Base-by-base conservation (phyloP, 169 alveolate species). In the Plasmodium cynomolgi region DNA sequence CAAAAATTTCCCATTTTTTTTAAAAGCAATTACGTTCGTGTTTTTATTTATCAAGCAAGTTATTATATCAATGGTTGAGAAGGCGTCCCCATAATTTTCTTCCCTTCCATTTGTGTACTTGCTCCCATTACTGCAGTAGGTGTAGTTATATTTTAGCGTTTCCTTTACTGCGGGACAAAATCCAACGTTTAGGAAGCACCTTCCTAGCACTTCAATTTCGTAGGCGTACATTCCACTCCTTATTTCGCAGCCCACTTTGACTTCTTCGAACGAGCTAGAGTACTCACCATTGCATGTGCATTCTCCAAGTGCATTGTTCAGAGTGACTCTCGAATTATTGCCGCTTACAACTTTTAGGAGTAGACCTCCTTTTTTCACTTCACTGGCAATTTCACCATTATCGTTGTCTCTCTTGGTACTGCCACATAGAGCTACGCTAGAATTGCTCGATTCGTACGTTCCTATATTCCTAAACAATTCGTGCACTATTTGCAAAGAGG, bases 401-500 rank as follows among this genome's bases (percentile, higher is more conserved):
- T 34, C 31, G 1, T 6, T 79, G 15, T 88, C 81, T 39, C 26
- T 47, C 31, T 6, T 34, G 9, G n/a, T 50, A 1, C 8, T 79
- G n/a, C 41, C 71, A 23, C 23, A 34, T 20, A 13, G 8, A 33
- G 44, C 56, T 44, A 26, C 23, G 41, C 44, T 50, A 20, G 37
- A 20, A 50, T 15, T 34, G 9, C 41, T 79, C 37, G 29, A 50
- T 17, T 84, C 93, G 73, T 72, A 88, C 23, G 82, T 79, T 4
- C 94, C 94, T 34, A 88, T 88, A 58, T 88, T 88, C 54, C 94
- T 79, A 71, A 79, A 79, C 41, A 88, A 37, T 79, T 88, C 94
- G 29, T 88, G 94, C 17, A 88, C 94, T 79, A 88, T 77, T 62
- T 88, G 94, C 54, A 88, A 88, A 31, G 94, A 88, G 13, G 94